Evolutionary conservation across 164 flowering plant genomes (phyloP).

Genomic region (Nymphaea colorata): DNA sequence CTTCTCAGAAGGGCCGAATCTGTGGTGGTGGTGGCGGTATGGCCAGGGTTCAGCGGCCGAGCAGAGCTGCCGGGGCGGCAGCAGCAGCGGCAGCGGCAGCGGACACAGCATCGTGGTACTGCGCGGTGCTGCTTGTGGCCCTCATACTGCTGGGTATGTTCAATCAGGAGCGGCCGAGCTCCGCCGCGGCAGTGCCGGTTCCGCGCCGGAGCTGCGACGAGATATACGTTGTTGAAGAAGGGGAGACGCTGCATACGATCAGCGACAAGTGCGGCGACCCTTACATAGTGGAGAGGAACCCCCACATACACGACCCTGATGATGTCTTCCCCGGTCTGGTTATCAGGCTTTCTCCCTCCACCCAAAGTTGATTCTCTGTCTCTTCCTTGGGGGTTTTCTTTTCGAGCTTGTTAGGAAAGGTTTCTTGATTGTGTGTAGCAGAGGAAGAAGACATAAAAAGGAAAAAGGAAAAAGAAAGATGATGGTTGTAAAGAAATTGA

Average conservation of each 20-base stretch:
- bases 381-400: background rate
- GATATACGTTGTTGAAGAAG: slow-evolving; percentile 24
- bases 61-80: background rate
- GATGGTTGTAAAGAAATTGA: too few species aligned
- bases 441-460: background rate
- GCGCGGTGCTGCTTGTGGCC: slow-evolving; percentile 4
- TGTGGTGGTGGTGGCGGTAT: background rate
- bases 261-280: slow-evolving; percentile 25
- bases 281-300: slow-evolving; percentile 22
- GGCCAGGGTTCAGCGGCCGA: background rate
- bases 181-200: background rate
- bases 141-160: slow-evolving; percentile 10
- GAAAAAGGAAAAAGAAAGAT: too few species aligned
- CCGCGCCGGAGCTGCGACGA: slow-evolving; percentile 19
- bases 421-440: background rate
- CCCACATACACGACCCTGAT: slow-evolving; percentile 25
- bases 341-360: slow-evolving; percentile 20
- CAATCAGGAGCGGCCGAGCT: slow-evolving; percentile 2
- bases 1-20: background rate
- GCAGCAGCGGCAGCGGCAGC: background rate
- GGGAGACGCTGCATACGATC: slow-evolving; percentile 26
- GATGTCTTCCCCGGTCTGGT: slow-evolving; percentile 29
- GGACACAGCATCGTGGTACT: slow-evolving; percentile 10
- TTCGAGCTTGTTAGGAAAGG: background rate
- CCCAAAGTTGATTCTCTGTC: background rate